phyloP scores from a whole-genome alignment of 192 early-diverging fungal species.

The Backusella macrospora region DNA sequence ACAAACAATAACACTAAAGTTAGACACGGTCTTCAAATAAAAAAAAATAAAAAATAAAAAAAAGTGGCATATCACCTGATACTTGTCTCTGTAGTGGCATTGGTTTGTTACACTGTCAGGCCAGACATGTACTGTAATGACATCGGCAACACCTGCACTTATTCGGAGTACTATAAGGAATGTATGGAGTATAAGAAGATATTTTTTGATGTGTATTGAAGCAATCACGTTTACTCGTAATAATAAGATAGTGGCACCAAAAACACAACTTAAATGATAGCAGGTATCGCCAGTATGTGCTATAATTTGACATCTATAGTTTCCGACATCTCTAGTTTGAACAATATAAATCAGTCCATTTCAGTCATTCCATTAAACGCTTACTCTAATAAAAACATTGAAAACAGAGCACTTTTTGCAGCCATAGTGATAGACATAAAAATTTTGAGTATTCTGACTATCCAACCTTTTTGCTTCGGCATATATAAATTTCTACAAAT shows the following conservation, averaged over 20 bases:
- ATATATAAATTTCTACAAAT: background rate
- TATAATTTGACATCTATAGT: background rate
- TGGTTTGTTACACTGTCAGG: background rate
- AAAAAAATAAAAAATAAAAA: too few relatives aligned
- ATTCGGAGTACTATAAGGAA: background rate
- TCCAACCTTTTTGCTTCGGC: background rate
- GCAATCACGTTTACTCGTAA: background rate
- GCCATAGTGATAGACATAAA: background rate
- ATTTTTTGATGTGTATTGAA: background rate
- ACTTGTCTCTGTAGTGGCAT: background rate
- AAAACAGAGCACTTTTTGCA: background rate
- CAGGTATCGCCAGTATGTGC: background rate
- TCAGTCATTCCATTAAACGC: background rate
- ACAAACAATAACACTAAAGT: background rate
- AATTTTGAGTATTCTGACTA: background rate
- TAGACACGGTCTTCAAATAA: background rate
- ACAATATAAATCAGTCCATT: background rate
- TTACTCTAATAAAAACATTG: background rate
- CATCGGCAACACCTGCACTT: background rate
- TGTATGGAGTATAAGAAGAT: background rate
- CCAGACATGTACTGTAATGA: background rate
- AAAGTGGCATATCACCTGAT: background rate
- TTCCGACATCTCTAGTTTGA: background rate
- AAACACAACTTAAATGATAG: constrained; percentile 2
- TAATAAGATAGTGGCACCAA: background rate